Evolutionary conservation across 106 monocot genomes (phyloP), one percentile per base, ranked within the genome.

Genomic region (Xerophyta viscosa): DNA sequence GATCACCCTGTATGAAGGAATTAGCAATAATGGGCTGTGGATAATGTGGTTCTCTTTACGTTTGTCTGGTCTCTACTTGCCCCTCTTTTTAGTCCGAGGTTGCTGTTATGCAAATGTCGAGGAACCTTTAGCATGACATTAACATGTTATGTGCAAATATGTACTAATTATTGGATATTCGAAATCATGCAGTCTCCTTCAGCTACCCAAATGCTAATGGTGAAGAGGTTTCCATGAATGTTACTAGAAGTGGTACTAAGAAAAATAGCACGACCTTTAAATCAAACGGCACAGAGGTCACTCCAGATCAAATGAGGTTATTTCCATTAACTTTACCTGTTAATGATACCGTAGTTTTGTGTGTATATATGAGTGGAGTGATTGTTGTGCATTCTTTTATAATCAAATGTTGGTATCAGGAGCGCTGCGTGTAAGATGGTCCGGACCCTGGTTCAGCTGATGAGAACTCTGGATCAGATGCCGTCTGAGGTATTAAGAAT

Each of bases 281-380:
- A 46, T 60, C 75, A 31, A 81, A 65, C 46, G 14, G 57, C 28
- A 33, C 63, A 57, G 85, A 96, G 18, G 53, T 96, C 52, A 96
- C 84, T 30, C 88, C 96, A 24, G 88, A 96, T 60, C 96, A 96
- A 60, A 96, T 96, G 96, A 84, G 96, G 96, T 85, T n/a, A n/a
- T n/a, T n/a, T n/a, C n/a, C n/a, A n/a, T n/a, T n/a, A n/a, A n/a
- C n/a, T n/a, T n/a, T n/a, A n/a, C n/a, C n/a, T n/a, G n/a, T n/a
- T n/a, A n/a, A n/a, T n/a, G n/a, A n/a, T n/a, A n/a, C n/a, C n/a
- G n/a, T n/a, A n/a, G n/a, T n/a, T n/a, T n/a, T n/a, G n/a, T n/a
- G n/a, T n/a, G n/a, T n/a, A n/a, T n/a, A n/a, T n/a, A n/a, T n/a
- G n/a, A n/a, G n/a, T n/a, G n/a, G n/a, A n/a, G n/a, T n/a, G n/a